These are phyloP conservation scores for Fomitopsis schrenkii DNA, from an alignment of 1,284 basidiomycete genomes.

Conservation along the genomic window DNA sequence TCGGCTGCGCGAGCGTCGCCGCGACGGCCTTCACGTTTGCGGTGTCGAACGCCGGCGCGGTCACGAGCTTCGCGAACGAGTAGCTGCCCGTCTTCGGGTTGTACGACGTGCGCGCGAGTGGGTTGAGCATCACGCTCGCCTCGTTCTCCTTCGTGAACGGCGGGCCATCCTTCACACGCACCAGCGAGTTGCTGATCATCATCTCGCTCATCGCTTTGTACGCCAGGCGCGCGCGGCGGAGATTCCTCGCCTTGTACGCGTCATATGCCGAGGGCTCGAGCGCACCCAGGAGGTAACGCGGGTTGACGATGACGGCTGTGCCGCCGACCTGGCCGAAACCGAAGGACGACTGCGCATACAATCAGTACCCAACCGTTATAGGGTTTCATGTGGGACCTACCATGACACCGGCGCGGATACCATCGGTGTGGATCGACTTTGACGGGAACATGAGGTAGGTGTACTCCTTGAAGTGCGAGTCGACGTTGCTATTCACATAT, in stretches of 20 bases:
- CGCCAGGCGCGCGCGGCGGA: slow-evolving; percentile 64
- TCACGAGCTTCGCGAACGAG: slow-evolving; percentile 69
- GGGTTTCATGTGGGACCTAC: slow-evolving; percentile 32
- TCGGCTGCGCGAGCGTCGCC: slow-evolving; percentile 44
- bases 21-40: slow-evolving; percentile 68
- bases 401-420: slow-evolving; percentile 89
- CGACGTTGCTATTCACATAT: slow-evolving; percentile 70
- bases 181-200: slow-evolving; percentile 90
- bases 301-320: slow-evolving; percentile 84
- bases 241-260: slow-evolving; percentile 72
- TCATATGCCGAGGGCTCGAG: slow-evolving; percentile 74
- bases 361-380: slow-evolving; percentile 7
- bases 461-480: slow-evolving; percentile 88
- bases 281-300: slow-evolving; percentile 86
- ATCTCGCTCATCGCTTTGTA: slow-evolving; percentile 95
- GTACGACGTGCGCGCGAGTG: slow-evolving; percentile 82
- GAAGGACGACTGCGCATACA: slow-evolving; percentile 74
- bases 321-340: slow-evolving; percentile 99
- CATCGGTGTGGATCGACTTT: slow-evolving; percentile 90
- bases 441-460: slow-evolving; percentile 96
- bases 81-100: slow-evolving; percentile 84
- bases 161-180: slow-evolving; percentile 93
- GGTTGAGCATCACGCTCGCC: slow-evolving; percentile 87
- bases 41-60: slow-evolving; percentile 48
- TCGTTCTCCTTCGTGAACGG: slow-evolving; percentile 91